Base-by-base conservation (phyloP, 495 filamentous ascomycete species). In the Venustampulla echinocandica region DNA sequence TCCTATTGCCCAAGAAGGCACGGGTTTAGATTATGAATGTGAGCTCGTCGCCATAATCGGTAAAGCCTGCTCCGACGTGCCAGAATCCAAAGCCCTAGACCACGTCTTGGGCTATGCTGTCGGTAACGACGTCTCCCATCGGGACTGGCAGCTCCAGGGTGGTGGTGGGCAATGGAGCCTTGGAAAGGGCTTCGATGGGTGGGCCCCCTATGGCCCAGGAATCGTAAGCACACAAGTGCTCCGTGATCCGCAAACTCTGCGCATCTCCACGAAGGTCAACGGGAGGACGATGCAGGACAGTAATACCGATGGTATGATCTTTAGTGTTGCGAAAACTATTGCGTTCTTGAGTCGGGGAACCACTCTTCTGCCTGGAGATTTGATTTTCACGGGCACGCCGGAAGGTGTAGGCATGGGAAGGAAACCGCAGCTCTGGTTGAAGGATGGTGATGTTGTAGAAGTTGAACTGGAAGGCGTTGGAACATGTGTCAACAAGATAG, bases 341-440 rank as follows among this genome's bases (percentile, higher is more conserved):
- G 65, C 80, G 0, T 86, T 89, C 54, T 60, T 94, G 33, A 85
- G 79, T 46, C 82, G 79, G 58, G 85, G 86, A 23, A 85, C 82
- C 13, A 90, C 87, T 11, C 61, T 92, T 20, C 56, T 85, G 38
- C 85, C 84, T 7, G 87, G 87, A 2, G 86, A 90, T 64, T 28
- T 90, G 42, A 87, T 93, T 42, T 90, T 89, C 52, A 90, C 87
- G 30, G 87, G 87, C 63, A 93, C 87, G 71, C 85, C 84, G 5
- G 75, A 82, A 57, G 86, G 85, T 40, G 87, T 90, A 10, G 87
- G 82, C 0, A 83, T 86, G 78, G 84, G 83, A 24, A 71, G 76
- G 42, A 82, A 77, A 49, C 85, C 85, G 6, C 70, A 76, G 44
- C 58, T 84, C 18, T 93, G 84, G 85, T 63, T 90, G 49, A 84